These are phyloP conservation scores for Sapria himalayana DNA, from an alignment of 345 rosid genomes.

Conservation along the genomic window DNA sequence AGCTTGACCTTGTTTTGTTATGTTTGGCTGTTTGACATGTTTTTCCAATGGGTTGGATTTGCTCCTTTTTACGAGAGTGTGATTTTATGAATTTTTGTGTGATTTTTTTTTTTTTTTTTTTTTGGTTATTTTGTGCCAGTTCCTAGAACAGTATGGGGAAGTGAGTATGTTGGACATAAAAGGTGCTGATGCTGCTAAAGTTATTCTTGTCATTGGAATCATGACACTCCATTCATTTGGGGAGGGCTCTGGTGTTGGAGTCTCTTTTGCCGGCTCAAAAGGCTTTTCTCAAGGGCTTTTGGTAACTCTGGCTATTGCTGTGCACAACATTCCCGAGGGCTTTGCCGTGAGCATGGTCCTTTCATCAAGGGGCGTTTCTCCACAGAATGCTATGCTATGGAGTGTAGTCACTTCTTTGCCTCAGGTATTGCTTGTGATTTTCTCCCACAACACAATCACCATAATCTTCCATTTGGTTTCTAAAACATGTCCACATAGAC, in stretches of 20 bases:
- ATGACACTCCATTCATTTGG: conserved; percentile 99
- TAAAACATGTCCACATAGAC: too few relatives aligned
- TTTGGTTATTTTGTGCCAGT: conserved; percentile 24
- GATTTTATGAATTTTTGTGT: too few relatives aligned
- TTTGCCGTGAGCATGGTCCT: conserved; percentile 99
- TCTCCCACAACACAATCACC: too few relatives aligned
- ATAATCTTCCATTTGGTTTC: too few relatives aligned
- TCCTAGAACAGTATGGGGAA: conserved; percentile 89
- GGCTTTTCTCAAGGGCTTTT: conserved; percentile 93
- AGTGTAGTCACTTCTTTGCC: conserved; percentile 95
- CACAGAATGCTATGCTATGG: conserved; percentile 98
- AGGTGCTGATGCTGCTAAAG: conserved; percentile 93
- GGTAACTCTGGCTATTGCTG: conserved; percentile 94
- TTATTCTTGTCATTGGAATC: conserved; percentile 86
- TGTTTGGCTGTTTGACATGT: too few relatives aligned
- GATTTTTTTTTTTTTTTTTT: too few relatives aligned
- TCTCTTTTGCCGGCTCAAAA: conserved; percentile 96
- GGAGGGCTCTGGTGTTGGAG: conserved; percentile 98
- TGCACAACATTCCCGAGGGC: conserved; percentile 96
- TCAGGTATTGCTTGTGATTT: conserved; percentile 73
- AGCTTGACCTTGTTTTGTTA: too few relatives aligned
- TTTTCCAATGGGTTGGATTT: too few relatives aligned
- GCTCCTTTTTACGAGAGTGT: too few relatives aligned
- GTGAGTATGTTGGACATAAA: conserved; percentile 96
- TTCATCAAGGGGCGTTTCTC: conserved; percentile 95